Conservation (phyloP, 2,329 filamentous ascomycete species). For the Chalara sp. region DNA sequence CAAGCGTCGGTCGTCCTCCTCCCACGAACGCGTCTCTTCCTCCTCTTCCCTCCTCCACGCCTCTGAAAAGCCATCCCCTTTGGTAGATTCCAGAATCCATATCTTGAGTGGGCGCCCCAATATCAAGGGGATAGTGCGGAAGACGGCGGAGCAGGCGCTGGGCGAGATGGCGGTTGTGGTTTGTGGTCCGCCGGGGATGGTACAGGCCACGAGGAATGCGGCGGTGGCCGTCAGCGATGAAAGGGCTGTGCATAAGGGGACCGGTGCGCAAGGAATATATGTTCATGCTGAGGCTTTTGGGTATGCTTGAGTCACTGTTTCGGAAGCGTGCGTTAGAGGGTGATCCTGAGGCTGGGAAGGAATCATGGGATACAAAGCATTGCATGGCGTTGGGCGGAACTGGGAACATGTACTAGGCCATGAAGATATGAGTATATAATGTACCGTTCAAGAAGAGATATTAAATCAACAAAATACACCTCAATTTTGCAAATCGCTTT, state of each 20-base stretch:
- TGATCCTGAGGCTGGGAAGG: no score
- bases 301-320: conserved; percentile 15
- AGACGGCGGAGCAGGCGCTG: conserved; percentile 47
- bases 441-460: no score
- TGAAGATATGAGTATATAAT: no score
- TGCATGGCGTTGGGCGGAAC: no score
- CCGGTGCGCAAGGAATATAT: conserved; percentile 55
- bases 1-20: no score
- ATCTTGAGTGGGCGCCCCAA: conserved; percentile 36
- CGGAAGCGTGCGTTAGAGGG: no score
- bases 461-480: no score
- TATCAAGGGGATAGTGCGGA: conserved; percentile 43
- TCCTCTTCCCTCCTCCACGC: neutral
- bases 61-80: neutral
- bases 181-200: conserved; percentile 50
- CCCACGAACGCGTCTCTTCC: neutral
- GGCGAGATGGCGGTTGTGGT: conserved; percentile 58
- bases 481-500: no score
- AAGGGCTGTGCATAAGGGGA: conserved; percentile 56
- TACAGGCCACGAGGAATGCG: conserved; percentile 44
- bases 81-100: neutral
- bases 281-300: conserved; percentile 55
- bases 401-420: no score
- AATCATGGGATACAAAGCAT: no score
- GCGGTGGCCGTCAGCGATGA: conserved; percentile 52